Base-by-base conservation (phyloP, 257 asterid genomes). In the Avicennia marina region DNA sequence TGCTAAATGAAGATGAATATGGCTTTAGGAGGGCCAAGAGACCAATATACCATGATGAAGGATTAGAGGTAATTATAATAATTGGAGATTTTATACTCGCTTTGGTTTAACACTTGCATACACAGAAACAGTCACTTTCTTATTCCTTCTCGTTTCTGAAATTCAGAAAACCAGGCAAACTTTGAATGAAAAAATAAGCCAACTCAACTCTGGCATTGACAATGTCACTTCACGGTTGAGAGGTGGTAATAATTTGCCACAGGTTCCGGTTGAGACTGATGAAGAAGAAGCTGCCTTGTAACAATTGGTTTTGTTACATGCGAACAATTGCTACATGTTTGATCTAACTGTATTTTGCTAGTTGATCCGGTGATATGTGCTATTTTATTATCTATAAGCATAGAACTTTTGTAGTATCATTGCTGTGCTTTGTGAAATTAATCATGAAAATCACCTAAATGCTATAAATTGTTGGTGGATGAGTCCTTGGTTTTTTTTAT, bases 151-250 rank as follows among this genome's bases (percentile, higher is more conserved):
- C 25, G 19, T 73, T 53, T 10, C 7, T 64, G 64, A 42, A 58
- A 66, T 68, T 50, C 95, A 86, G 95, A 82, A 71, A 72, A 90
- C 89, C 49, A 76, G 98, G 72, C 77, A 77, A 74, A 84, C 82
- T 19, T 66, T 90, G 75, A 80, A 78, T 55, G 87, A 77, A 54
- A 90, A 84, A 63, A 72, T 87, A 43, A 68, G 83, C 67, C 96
- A 87, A 67, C 93, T 89, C 74, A 89, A 82, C 75, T 78, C 80
- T 47, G 97, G 94, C 66, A 86, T 89, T 46, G 98, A 87, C 82
- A 82, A 82, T 21, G 95, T 87, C 32, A 78, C 89, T 1, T 67
- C 94, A 31, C 94, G 95, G 44, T 71, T 90, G 78, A 82, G 90
- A 78, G 95, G 98, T 65, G 84, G 95, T 63, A 82, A 72, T 56